Evolutionary conservation across 2,329 filamentous ascomycete genomes (phyloP), one percentile per base, ranked within the genome.

Genomic region (Aspergillus aculeatinus): DNA sequence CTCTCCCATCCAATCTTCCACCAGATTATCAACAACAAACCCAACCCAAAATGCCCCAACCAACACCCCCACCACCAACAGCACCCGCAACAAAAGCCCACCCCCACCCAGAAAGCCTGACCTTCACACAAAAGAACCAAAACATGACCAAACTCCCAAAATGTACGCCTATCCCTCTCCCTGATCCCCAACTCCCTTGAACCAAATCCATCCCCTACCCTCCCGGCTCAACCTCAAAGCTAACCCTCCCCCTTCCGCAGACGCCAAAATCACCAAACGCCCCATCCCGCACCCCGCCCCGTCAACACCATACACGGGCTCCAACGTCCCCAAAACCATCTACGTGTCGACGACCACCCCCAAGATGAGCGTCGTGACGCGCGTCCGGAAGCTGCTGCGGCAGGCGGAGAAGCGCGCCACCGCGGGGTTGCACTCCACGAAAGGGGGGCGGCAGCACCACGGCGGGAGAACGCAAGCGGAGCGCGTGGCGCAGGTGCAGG

Each of bases 291-390:
- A 81, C 70, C 77, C 85, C 3, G 73, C 84, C 2, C 73, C 85
- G 31, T 76, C 83, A 4, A 82, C 82, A 0, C 82, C 83, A 4
- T 84, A 84, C 71, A 74, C 82, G 19, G 79, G 79, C 56, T 64
- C 81, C 50, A 65, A 68, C 1, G 70, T 76, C 5, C 81, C 79
- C 11, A 87, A 87, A 72, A 72, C 79, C 25, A 77, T 87, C 72
- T 87, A 87, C 72, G 73, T 87, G 39, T 83, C 81, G 11, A 74
- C 75, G 42, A 76, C 76, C 5, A 82, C 84, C 0, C 83, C 84
- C 5, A 85, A 86, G 74, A 81, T 87, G 72, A 81, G 83, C 48
- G 79, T 81, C 2, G 76, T 85, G n/a, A 87, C 87, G 69, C 83
- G 85, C 59, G 80, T 85, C 3, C 83, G 85, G 66, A 81, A 81